Evolutionary conservation across 768 basidiomycete genomes (phyloP).

Genomic region (Tylopilus balloui): DNA sequence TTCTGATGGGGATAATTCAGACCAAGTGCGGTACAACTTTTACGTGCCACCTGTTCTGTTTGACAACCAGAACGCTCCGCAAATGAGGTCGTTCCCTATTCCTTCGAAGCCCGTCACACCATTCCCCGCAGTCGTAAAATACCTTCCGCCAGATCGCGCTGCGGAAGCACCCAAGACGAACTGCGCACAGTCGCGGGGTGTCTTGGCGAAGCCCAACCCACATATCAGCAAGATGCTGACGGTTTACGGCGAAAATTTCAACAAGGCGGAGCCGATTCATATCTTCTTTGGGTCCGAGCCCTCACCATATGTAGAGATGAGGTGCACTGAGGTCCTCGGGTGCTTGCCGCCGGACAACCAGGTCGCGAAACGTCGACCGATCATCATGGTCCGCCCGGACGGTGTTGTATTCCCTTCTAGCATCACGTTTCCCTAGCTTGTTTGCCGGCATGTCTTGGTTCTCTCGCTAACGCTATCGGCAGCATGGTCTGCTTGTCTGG

Average conservation of each 20-base stretch:
- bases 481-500: slow-evolving; percentile 26
- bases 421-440: slow-evolving; percentile 68
- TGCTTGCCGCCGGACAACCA: slow-evolving; percentile 74
- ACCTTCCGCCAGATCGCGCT: slow-evolving; percentile 84
- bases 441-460: slow-evolving; percentile 15
- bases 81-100: slow-evolving; percentile 69
- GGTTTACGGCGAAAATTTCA: slow-evolving; percentile 86
- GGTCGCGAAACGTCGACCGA: slow-evolving; percentile 64
- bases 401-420: slow-evolving; percentile 86
- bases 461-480: slow-evolving; percentile 23
- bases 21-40: slow-evolving; percentile 91
- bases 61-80: slow-evolving; percentile 71
- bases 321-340: slow-evolving; percentile 81
- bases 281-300: slow-evolving; percentile 87
- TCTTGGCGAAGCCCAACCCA: slow-evolving; percentile 72
- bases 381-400: slow-evolving; percentile 78
- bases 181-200: slow-evolving; percentile 59
- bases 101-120: slow-evolving; percentile 82
- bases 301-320: slow-evolving; percentile 82
- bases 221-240: slow-evolving; percentile 79
- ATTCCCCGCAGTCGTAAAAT: slow-evolving; percentile 84
- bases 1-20: slow-evolving; percentile 36
- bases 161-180: slow-evolving; percentile 76
- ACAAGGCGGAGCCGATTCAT: slow-evolving; percentile 72
- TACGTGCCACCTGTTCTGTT: slow-evolving; percentile 84